Base-by-base conservation (phyloP, 345 rosid species). In the Rhodomyrtus tomentosa region DNA sequence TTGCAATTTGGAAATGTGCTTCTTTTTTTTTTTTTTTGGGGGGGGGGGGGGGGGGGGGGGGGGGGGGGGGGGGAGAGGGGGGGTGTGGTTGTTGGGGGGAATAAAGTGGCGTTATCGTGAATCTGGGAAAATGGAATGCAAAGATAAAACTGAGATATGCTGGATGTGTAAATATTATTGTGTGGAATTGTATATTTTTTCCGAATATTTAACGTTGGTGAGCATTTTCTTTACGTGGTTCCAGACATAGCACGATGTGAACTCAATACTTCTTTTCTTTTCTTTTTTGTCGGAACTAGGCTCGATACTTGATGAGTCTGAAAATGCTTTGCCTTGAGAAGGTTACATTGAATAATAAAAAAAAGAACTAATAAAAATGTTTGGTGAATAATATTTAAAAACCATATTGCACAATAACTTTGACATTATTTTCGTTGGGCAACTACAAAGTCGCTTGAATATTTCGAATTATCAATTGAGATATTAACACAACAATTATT, bases 361-460 rank as follows among this genome's bases (percentile, higher is more conserved):
- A 62, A 3, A 68, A 29, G 11, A 68, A 68, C 0, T 68, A 2
- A 3, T 68, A 18, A 8, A 68, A 18, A 13, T 36, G 13, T 36
- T 68, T 68, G 76, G 42, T 18, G 38, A 54, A 8, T 10, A 54
- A 54, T 54, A 22, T 54, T 8, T 22, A 54, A 54, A 32, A 42
- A 36, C 13, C 45, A 62, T 42, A 15, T 32, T 62, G 24, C 24
- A 18, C 32, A 29, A 15, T 29, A 59, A 29, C 40, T 59, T 15
- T 29, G 15, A 29, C 5, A 6, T 8, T 29, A 29, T 3, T 15
- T 1, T 59, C 9, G 21, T 68, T 13, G 1, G 0, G 38, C 3
- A 2, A 29, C 73, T 29, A 29, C 5, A 59, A n/a, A 15, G 21
- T 29, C 10, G 21, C 32, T 59, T 0, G 22, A 59, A 15, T 59